Conservation (phyloP, 257 asterid species). For the Lycium ferocissimum region DNA sequence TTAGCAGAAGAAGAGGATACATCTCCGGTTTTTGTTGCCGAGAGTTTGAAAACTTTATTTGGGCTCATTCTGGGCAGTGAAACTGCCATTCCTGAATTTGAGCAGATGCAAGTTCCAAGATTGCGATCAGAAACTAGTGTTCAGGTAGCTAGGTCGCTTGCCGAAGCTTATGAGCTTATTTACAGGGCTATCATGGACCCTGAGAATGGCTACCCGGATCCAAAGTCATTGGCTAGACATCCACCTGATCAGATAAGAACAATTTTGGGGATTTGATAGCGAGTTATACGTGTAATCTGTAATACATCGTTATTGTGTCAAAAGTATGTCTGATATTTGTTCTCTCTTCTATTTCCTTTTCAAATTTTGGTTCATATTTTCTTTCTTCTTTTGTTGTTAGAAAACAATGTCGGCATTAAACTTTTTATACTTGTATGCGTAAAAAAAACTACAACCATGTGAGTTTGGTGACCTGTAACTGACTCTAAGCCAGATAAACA, state of each 20-base stretch:
- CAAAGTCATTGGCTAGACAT: constrained; percentile 88
- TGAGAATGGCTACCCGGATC: constrained; percentile 71
- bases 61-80: constrained; percentile 92
- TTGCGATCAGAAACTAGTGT: constrained; percentile 78
- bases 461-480: not conserved
- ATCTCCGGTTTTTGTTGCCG: constrained; percentile 73
- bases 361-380: not conserved
- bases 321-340: not conserved
- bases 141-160: constrained; percentile 69
- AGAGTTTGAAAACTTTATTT: constrained; percentile 81
- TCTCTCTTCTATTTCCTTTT: not conserved
- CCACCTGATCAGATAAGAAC: constrained; percentile 97
- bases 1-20: constrained; percentile 77
- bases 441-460: not conserved
- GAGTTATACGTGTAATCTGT: constrained; percentile 7
- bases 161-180: constrained; percentile 78
- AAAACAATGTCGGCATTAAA: not conserved
- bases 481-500: not conserved
- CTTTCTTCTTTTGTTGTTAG: not conserved
- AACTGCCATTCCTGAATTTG: constrained; percentile 81
- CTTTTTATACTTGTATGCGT: not conserved
- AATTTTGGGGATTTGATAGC: constrained; percentile 80
- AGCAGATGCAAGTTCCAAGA: constrained; percentile 87
- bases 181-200: constrained; percentile 83
- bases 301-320: not conserved